Evolutionary conservation across 306 rosid species (phyloP), one percentile per base, ranked within the genome.

Genomic region (Cucurbita maxima): DNA sequence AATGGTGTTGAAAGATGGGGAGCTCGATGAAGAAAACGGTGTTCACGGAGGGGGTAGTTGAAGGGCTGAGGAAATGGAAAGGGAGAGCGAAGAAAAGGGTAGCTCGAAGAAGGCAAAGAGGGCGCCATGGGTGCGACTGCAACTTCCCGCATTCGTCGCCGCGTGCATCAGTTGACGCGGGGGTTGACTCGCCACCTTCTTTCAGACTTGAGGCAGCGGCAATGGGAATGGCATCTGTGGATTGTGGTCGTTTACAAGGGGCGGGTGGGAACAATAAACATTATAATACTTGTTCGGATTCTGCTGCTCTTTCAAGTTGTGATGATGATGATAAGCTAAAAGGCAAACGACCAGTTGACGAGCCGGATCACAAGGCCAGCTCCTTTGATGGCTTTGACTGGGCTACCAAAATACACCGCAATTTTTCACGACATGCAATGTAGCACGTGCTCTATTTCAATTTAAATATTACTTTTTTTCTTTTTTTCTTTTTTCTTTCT

Each of bases 51-150:
- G 67, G 58, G 3, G 84, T 87, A 54, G 76, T 76, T 22, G 40
- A 62, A 43, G 86, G 92, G n/a, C 81, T 87, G 15, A 73, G 79
- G n/a, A 82, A 2, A 47, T 85, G 89, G 89, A 67, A 79, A 45
- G 58, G 51, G 0, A 78, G 67, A 50, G 89, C 89, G 5, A 85
- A 77, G 73, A 85, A 78, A 71, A 82, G 61, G 18, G 72, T 79
- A 3, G 50, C 57, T 3, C 71, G 58, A 56, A 87, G 54, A 56
- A 87, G 54, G 56, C 18, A 25, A 22, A 16, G 47, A 44, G 55
- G 72, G 55, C 72, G n/a, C 38, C 53, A 67, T 7, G 72, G 38
- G 40, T 14, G 38, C 40, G 40, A 67, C 37, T 20, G 6, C 78
- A 7, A 6, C 7, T 34, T 34, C 19, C 73, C 80, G 10, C 75